phyloP scores from a whole-genome alignment of 2,329 filamentous ascomycete species.

The Aspergillus intermedius region DNA sequence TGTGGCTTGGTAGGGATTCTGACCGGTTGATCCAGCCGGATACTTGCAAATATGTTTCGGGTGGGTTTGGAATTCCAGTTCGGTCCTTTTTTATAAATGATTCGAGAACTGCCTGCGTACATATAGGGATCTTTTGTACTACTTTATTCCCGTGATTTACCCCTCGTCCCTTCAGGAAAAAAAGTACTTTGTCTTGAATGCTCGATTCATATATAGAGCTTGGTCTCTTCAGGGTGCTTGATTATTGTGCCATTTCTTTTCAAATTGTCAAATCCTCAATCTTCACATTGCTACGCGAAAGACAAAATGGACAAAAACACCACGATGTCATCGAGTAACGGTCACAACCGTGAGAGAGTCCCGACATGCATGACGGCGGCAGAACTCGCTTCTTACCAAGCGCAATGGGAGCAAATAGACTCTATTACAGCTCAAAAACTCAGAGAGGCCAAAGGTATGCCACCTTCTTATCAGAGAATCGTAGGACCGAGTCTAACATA shows the following conservation, averaged over 20 bases:
- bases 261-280: not conserved
- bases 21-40: not conserved
- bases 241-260: not conserved
- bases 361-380: not conserved
- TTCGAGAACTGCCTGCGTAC: not conserved
- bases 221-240: no score
- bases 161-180: not conserved
- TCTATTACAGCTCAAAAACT: not conserved
- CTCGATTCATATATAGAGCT: not conserved
- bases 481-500: not conserved
- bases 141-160: not conserved
- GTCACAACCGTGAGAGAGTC: not conserved
- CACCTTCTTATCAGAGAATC: no score
- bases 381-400: not conserved
- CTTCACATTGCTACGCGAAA: no score
- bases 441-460: not conserved
- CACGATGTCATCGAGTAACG: not conserved
- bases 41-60: not conserved
- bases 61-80: not conserved
- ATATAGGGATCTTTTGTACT: not conserved
- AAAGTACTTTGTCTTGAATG: not conserved
- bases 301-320: not conserved
- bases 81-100: not conserved
- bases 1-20: not conserved
- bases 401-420: not conserved